Base-by-base conservation (phyloP, 495 filamentous ascomycete species). In the Penicillium simplicissimum region DNA sequence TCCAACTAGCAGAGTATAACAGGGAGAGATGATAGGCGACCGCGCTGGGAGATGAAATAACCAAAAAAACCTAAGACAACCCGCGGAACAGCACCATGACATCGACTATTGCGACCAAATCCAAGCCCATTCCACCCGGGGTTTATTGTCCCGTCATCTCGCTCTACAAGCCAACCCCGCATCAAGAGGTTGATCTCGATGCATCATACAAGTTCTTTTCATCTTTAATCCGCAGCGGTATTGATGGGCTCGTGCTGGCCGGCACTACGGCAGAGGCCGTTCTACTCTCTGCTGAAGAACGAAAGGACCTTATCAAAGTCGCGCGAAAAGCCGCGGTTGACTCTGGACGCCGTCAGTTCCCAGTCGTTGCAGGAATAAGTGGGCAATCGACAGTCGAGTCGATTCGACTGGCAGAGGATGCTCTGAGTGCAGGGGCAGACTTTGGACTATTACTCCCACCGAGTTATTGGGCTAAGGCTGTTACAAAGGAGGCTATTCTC, bases 331-430 rank as follows among this genome's bases (percentile, higher is more conserved):
- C 78, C n/a, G 76, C 79, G 11, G 71, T 69, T 2, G 84, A 84
- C 28, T 86, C 88, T 8, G 88, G 88, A 56, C 88, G 85, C 74
- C 67, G 74, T 0, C 45, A 62, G 0, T 80, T 79, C 57, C 81
- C 82, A 15, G 66, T 88, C 48, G 84, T 88, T 72, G 85, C 82
- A 5, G 86, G 85, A 19, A 79, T 82, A 28, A 77, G 83, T 34
- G 85, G 82, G 0, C 85, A 88, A 62, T 86, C 83, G 1, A 86
- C 81, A 9, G 76, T 74, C 52, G 84, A 88, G 69, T 89, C 89
- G 7, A 79, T 92, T 57, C 80, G 85, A 59, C 77, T 90, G 4
- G 86, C 83, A 71, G 82, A 65, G 28, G 86, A 88, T 64, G 85
- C 85, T 2, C 62, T 69, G 15, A 66, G 51, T 17, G 83, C 80